phyloP scores from a whole-genome alignment of 1,284 basidiomycete species.

The Malassezia obtusa region DNA sequence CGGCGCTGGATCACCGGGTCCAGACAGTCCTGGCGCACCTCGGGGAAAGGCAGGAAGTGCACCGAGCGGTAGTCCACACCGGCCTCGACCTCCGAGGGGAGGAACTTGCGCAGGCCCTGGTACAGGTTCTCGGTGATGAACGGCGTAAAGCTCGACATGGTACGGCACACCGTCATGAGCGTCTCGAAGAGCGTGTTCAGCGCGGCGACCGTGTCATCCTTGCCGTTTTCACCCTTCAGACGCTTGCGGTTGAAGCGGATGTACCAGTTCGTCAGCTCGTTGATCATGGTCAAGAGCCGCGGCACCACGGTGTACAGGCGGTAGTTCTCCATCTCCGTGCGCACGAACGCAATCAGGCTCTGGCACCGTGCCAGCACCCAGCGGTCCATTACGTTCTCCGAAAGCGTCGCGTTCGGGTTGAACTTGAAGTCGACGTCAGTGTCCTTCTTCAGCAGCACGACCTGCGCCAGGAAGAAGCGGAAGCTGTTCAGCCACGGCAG shows the following conservation, averaged over 20 bases:
- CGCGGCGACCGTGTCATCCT: slow-evolving; percentile 76
- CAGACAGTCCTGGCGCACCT: slow-evolving; percentile 87
- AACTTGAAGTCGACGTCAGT: slow-evolving; percentile 73
- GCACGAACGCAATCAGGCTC: slow-evolving; percentile 81
- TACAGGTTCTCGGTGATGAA: slow-evolving; percentile 97
- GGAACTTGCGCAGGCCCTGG: slow-evolving; percentile 74
- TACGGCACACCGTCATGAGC: slow-evolving; percentile 82
- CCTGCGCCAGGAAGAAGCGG: slow-evolving; percentile 98
- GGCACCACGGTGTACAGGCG: slow-evolving; percentile 96
- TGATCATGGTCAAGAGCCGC: slow-evolving; percentile 79
- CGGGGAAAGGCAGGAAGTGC: slow-evolving; percentile 90
- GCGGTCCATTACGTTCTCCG: slow-evolving; percentile 91
- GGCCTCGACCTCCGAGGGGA: slow-evolving; percentile 51
- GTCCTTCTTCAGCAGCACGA: slow-evolving; percentile 73
- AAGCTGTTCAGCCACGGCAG: slow-evolving; percentile 98
- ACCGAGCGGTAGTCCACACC: slow-evolving; percentile 74
- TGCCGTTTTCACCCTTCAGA: slow-evolving; percentile 87
- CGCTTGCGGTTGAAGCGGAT: slow-evolving; percentile 96
- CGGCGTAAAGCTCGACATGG: slow-evolving; percentile 96
- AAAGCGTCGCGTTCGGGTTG: slow-evolving; percentile 71
- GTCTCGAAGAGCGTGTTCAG: slow-evolving; percentile 95
- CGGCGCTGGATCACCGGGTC: slow-evolving; percentile 91
- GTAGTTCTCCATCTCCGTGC: slow-evolving; percentile 90
- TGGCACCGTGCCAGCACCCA: slow-evolving; percentile 98
- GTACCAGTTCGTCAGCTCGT: slow-evolving; percentile 99